Base-by-base conservation (phyloP, 106 monocot species). In the Dioscorea zingiberensis region DNA sequence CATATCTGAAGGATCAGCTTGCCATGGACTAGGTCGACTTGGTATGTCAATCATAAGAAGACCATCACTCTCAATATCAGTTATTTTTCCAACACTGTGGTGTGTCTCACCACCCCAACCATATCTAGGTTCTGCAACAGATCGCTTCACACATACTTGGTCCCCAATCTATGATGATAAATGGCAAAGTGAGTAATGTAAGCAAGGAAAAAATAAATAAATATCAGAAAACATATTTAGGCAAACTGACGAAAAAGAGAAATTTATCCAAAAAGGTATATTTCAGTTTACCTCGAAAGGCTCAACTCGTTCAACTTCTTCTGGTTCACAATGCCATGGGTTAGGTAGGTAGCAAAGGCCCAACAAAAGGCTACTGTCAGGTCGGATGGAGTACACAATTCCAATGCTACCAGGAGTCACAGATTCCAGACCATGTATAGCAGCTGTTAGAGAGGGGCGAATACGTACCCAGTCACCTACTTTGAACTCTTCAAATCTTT, bases 1-100 rank as follows among this genome's bases (percentile, higher is more conserved):
- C 93, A 98, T 89, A 72, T 98, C 98, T 65, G 93, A 98, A 60
- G 98, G 98, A 87, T 98, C 98, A 30, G 98, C 93, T 74, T 98
- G 93, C 98, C 98, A 98, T 44, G 80, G 55, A 53, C 47, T 63
- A 27, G 82, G 67, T 25, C 98, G 69, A 76, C 84, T 89, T 45
- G 93, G 86, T 73, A 98, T 93, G 25, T 93, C 89, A 59, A 98
- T 75, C 55, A 89, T 66, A 17, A 98, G 87, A 28, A 93, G 72
- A 27, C 93, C 89, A 69, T 98, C 84, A 78, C 66, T 76, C 71
- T 98, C 98, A 56, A 98, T 89, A 12, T 98, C 98, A 71, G 57
- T 75, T 78, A 98, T 87, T 78, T 84, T 93, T 57, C 98, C 98
- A 19, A 98, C 85, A 80, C 98, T 98, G 25, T 98, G 93, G 78